Conservation (phyloP, 1,139 yeast species). For the Wickerhamomyces sp. region DNA sequence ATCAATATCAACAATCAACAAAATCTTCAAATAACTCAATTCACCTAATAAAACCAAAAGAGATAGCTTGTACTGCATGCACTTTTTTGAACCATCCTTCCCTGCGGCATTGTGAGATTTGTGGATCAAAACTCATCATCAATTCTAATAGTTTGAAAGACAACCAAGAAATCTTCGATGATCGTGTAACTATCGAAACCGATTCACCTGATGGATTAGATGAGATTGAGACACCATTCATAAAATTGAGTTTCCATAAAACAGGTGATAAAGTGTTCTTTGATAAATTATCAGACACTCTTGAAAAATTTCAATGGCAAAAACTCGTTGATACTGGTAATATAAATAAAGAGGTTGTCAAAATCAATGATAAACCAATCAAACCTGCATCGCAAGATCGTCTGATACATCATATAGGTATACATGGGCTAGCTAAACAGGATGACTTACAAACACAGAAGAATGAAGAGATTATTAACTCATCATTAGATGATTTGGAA, state of each 20-base stretch:
- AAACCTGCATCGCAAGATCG: slow-evolving; percentile 1
- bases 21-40: background rate
- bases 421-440: slow-evolving; percentile 63
- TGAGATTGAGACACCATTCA: slow-evolving; percentile 27
- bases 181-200: slow-evolving; percentile 26
- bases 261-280: slow-evolving; percentile 52
- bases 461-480: slow-evolving; percentile 59
- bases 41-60: slow-evolving; percentile 18
- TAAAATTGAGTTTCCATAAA: slow-evolving; percentile 59
- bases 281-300: slow-evolving; percentile 35
- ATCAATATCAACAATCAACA: slow-evolving; percentile 1
- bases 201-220: slow-evolving; percentile 29
- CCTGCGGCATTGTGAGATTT: slow-evolving; percentile 75
- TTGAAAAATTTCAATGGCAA: slow-evolving; percentile 48
- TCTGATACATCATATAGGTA: slow-evolving; percentile 38
- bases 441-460: slow-evolving; percentile 54
- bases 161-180: slow-evolving; percentile 21
- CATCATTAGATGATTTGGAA: slow-evolving; percentile 73
- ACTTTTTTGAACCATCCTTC: slow-evolving; percentile 86
- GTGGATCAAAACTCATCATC: slow-evolving; percentile 59
- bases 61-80: slow-evolving; percentile 68
- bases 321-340: slow-evolving; percentile 17
- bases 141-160: slow-evolving; percentile 24
- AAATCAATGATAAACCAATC: slow-evolving; percentile 10
- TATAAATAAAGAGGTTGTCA: slow-evolving; percentile 14